Evolutionary conservation across 2,329 filamentous ascomycete species (phyloP), one percentile per base, ranked within the genome.

Genomic region (Dothiorella sarmentorum): DNA sequence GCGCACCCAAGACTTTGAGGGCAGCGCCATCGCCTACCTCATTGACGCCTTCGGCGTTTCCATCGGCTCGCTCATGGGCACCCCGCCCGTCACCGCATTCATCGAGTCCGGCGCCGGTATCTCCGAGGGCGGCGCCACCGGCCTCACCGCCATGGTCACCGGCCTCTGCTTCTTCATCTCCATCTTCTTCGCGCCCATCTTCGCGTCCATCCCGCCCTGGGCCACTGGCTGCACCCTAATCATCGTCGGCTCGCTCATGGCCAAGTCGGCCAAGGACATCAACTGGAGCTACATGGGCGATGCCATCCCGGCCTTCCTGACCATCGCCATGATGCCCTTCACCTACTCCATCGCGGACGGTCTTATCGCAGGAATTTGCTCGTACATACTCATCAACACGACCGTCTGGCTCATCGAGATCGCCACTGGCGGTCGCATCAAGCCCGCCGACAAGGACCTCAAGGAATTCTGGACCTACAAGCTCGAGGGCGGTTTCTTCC

Each of bases 91-190:
- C 3, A 95, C 90, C 0, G 90, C 90, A 9, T 96, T 91, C 69
- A 86, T 95, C 67, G 91, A 95, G 74, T 91, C 87, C n/a, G 90
- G 90, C 68, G 91, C 91, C 7, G 91, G 91, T 66, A 95, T 96
- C 63, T 89, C 89, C 0, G 91, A 96, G 73, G 91, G 91, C 53
- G 91, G 90, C 43, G 86, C 87, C 68, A 95, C 91, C 0, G 91
- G 91, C 15, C 75, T 96, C n/a, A 94, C 90, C 0, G 85, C 90
- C 45, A 89, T 93, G 72, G 78, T 84, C 15, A 87, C 89, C 0
- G 91, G 91, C 4, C 59, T 95, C 51, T 91, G 88, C 75, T 96
- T 96, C 79, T 89, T 93, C 77, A 84, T 95, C 69, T 85, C 89
- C 59, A 83, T 95, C 61, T 95, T 95, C 80, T 95, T 95, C 70